Percentiles rank a stretch among this genome's conserved stretches.
Conservation (phyloP, 1,284 basidiomycete genomes). For the Moesziomyces sp. region DNA sequence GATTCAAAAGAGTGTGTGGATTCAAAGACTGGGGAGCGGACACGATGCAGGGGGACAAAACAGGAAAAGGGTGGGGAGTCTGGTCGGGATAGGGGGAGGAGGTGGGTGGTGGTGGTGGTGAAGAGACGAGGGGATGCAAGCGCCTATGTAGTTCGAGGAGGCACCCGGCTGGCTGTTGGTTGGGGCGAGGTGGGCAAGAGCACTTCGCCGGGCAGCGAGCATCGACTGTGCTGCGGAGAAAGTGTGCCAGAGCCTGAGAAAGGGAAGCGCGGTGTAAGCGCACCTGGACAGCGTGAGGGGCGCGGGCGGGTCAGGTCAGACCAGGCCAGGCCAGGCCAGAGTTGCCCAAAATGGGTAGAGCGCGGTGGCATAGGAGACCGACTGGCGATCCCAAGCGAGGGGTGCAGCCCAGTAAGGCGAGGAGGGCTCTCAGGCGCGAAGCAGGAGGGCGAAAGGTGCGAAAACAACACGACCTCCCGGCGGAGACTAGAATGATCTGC, state of each 20-base stretch:
- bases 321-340: too few relatives aligned
- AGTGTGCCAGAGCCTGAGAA: too few relatives aligned
- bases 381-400: conserved; percentile 11
- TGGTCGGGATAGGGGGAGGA: conserved; percentile 2
- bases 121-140: conserved; percentile 1
- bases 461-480: not conserved
- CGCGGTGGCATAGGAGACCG: too few relatives aligned
- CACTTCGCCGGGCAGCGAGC: too few relatives aligned
- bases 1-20: conserved; percentile 31
- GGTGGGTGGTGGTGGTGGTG: conserved; percentile 8
- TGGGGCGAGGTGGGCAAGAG: too few relatives aligned
- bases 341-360: too few relatives aligned
- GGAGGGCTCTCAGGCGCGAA: not conserved
- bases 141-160: too few relatives aligned
- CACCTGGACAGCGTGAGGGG: too few relatives aligned
- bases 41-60: conserved; percentile 6
- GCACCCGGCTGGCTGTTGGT: too few relatives aligned
- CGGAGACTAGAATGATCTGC: not conserved
- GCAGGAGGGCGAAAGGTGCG: not conserved
- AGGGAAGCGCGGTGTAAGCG: too few relatives aligned
- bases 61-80: conserved; percentile 5
- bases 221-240: too few relatives aligned
- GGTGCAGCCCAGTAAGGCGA: conserved; percentile 3
- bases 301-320: too few relatives aligned
- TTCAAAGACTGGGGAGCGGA: conserved; percentile 1